Base-by-base conservation (phyloP, 768 basidiomycete species). In the Suillus subaureus region DNA sequence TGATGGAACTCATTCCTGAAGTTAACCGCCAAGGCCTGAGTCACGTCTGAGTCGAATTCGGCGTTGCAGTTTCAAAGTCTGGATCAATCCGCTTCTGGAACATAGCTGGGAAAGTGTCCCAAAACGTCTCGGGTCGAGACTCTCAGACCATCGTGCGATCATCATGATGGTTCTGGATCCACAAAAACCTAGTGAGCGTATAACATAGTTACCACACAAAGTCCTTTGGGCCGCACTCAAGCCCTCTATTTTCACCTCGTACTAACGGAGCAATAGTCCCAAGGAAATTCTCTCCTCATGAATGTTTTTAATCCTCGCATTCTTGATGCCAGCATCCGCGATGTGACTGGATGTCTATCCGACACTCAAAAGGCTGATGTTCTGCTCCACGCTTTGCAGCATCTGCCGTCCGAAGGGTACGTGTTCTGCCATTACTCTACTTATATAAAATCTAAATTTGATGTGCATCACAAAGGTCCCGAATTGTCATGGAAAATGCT, bases 361-460 rank as follows among this genome's bases (percentile, higher is more conserved):
- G 84, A 89, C 72, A 84, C 84, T 69, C 85, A 91, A 73, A 92
- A 91, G 74, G 88, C 84, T 23, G 89, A 89, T 64, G 82, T 91
- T 43, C 78, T 94, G 62, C 75, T 94, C 58, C 88, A 91, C 69
- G 93, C 93, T n/a, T 87, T 95, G 83, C 88, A 89, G 68, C 90
- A 89, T 70, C 85, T 97, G 66, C 87, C 89, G 61, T 81, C 84
- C 56, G 89, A 93, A 65, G 84, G 88, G 88, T 90, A 73, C 43
- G 85, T 76, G 7, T 5, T 37, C 42, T 64, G 31, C 61, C 28
- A 51, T 65, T 72, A 84, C 84, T 69, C 26, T 26, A 16, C 49
- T 51, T 26, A 16, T 35, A 35, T 54, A 11, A 51, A 31, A 66
- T 71, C 35, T 69, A 39, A 23, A 4, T 0, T 49, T 33, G 8